Base-by-base conservation (phyloP, 129 eudicot genomes). In the sunflower (Helianthus annuus) region DNA sequence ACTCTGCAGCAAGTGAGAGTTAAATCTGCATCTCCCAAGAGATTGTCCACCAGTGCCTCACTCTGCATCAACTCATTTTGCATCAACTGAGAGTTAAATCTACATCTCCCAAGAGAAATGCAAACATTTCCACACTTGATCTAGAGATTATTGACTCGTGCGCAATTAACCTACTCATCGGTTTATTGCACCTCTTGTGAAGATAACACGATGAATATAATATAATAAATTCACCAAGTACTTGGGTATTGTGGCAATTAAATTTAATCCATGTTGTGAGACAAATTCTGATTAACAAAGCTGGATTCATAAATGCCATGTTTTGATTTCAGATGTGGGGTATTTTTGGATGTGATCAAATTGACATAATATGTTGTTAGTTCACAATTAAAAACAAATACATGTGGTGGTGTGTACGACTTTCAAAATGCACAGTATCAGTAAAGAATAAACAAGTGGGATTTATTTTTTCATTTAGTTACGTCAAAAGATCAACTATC, bases 211-310 rank as follows among this genome's bases (percentile, higher is more conserved):
- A 58, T 3, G 10, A 19, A 10, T 56, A 22, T 56, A 22, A 58
- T 10, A 24, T 14, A 24, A 27, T 58, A 27, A 58, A 58, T 14
- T 58, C 27, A 27, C 40, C 29, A 58, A 24, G 15, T n/a, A 58
- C 62, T 56, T 58, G 42, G 15, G 9, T 32, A 6, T 6, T 2
- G 11, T 60, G 66, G 42, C 44, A 32, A 34, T 13, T 60, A 32
- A 12, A 32, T 32, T 60, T 32, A 32, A 12, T 32, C 66, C 66
- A 60, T 60, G 66, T 60, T 45, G 45, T 56, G 44, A 60, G 66
- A 60, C 66, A 60, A 60, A 12, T 60, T 60, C 66, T 60, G 66
- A 29, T 14, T 32, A 60, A 60, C 66, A 60, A 29, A 60, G 66
- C 66, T 32, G 66, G 42, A 60, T 32, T 32, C 36, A 14, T 60